Conservation (phyloP, 164 flowering plant genomes). For the Berberis thunbergii region DNA sequence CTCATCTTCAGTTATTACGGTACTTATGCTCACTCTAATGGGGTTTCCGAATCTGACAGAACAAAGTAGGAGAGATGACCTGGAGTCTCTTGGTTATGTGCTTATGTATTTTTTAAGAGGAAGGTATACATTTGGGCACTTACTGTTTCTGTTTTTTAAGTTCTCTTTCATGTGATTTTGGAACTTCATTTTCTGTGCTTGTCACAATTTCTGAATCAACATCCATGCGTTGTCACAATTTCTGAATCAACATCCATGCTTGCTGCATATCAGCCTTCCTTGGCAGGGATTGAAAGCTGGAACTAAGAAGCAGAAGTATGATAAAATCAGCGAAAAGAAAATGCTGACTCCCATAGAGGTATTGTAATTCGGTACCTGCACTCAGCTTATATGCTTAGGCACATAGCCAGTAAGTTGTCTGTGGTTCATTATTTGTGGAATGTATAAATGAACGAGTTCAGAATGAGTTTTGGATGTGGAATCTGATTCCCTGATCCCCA, state of each 20-base stretch:
- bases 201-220: too few species aligned
- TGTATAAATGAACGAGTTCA: too few species aligned
- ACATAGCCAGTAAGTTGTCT: too few species aligned
- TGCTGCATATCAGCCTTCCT: constrained; percentile 48
- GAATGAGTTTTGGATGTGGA: too few species aligned
- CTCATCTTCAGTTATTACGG: too few species aligned
- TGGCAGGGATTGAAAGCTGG: constrained; percentile 86
- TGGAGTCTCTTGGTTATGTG: constrained; percentile 81
- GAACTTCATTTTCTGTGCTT: too few species aligned
- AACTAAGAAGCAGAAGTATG: constrained; percentile 53
- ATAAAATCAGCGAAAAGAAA: constrained; percentile 42
- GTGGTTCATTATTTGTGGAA: too few species aligned
- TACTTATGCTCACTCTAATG: not conserved
- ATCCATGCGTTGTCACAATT: not conserved
- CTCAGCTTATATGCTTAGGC: not conserved
- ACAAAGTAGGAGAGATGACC: constrained; percentile 85
- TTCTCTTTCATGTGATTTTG: too few species aligned
- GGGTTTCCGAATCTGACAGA: constrained; percentile 29
- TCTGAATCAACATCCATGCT: constrained; percentile 4
- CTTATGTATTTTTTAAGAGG: constrained; percentile 78
- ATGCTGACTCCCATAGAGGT: constrained; percentile 46
- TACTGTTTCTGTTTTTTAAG: not conserved
- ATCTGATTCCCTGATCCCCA: too few species aligned
- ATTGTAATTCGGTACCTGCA: not conserved
- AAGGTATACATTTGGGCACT: constrained; percentile 31